Conservation (phyloP, 2,329 filamentous ascomycete genomes). For the Chaetothyriales sp. region DNA sequence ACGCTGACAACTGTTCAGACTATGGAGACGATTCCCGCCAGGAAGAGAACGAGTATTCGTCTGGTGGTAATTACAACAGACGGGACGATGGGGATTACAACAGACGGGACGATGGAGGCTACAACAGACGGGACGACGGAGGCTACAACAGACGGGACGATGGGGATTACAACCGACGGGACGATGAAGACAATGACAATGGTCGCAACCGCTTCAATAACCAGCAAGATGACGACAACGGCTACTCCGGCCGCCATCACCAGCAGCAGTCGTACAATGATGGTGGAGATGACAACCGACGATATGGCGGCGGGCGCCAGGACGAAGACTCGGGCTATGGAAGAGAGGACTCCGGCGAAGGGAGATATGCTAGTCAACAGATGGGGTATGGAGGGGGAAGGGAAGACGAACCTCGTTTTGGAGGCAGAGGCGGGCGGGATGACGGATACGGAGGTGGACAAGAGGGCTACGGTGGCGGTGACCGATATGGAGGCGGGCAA, state of each 20-base stretch:
- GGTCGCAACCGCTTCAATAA: neutral
- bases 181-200: conserved; percentile 3
- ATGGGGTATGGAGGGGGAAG: neutral
- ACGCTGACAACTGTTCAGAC: conserved; percentile 2
- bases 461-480: conserved; percentile 1
- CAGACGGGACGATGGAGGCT: neutral
- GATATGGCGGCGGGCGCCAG: conserved; percentile 7
- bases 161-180: too few species aligned
- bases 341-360: conserved; percentile 12
- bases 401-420: conserved; percentile 2
- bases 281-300: conserved; percentile 2
- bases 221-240: conserved; percentile 2
- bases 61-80: conserved; percentile 1
- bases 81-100: conserved; percentile 1
- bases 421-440: neutral
- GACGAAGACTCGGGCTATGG: conserved; percentile 7
- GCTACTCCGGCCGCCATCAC: conserved; percentile 1
- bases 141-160: conserved; percentile 1
- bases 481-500: conserved; percentile 2
- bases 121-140: conserved; percentile 1
- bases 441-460: conserved; percentile 2
- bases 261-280: neutral
- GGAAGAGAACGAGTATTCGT: conserved; percentile 1
- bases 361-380: conserved; percentile 1
- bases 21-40: conserved; percentile 5